Conservation (phyloP, 345 rosid species). For the Lumnitzera littorea region DNA sequence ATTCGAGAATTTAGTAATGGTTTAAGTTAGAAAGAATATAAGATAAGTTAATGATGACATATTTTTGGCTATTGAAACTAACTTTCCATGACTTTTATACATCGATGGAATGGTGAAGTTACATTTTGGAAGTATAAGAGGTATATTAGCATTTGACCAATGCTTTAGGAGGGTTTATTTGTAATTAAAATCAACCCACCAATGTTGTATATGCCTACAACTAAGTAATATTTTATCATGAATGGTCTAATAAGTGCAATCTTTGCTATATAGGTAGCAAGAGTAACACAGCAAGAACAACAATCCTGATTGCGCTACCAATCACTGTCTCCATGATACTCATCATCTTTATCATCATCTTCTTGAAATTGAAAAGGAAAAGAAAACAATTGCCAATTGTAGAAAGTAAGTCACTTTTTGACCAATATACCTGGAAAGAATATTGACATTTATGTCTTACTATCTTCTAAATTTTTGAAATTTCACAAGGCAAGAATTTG, state of each 20-base stretch:
- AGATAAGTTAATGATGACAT: no score
- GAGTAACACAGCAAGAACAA: not conserved
- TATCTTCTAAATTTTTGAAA: not conserved
- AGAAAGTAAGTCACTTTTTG: constrained; percentile 8
- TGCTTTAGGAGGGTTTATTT: no score
- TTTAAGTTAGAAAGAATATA: no score
- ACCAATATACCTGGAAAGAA: no score
- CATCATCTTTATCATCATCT: constrained; percentile 3
- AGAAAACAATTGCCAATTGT: not conserved
- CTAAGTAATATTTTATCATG: not conserved
- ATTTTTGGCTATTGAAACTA: no score
- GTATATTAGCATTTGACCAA: no score
- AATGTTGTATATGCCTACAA: no score
- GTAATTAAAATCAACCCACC: no score
- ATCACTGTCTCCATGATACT: not conserved
- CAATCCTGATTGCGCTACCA: constrained; percentile 8
- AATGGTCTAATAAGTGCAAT: not conserved
- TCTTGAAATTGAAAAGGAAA: constrained; percentile 3
- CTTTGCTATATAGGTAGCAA: constrained; percentile 5
- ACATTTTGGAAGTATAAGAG: no score
- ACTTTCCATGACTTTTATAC: no score
- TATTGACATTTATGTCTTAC: not conserved
- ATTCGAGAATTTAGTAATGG: no score
- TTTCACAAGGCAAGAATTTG: not conserved
- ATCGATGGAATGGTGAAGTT: no score